Evolutionary conservation across 1,284 basidiomycete genomes (phyloP), one percentile per base, ranked within the genome.

Genomic region (Tremellales sp.): DNA sequence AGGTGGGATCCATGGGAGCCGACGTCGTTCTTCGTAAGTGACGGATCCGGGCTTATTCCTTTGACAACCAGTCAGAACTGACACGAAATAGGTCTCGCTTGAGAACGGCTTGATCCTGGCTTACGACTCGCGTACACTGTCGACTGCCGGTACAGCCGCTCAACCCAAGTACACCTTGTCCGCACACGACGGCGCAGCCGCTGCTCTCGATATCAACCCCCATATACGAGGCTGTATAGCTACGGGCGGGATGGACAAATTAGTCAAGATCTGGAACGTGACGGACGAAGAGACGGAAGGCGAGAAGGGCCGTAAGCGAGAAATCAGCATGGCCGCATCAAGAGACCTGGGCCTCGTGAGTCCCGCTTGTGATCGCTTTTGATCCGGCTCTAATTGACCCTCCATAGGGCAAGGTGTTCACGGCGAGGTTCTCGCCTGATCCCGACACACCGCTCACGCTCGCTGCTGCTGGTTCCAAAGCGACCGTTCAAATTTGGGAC

Each of bases 1-100:
- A 77, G 85, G 54, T 98, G 96, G 96, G 92, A 98, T 76, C 94
- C 93, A 44, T 97, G 90, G 88, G 85, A 90, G 49, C 79, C 80
- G 3, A 82, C 86, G 53, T 80, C 81, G 3, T 97, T 97, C 78
- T 91, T 91, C 64, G 93, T 94, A 57, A 69, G 86, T 71, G n/a
- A n/a, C n/a, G n/a, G n/a, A n/a, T 33, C 42, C 36, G 51, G 21
- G 19, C 19, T 6, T n/a, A 21, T 5, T 4, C 6, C n/a, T 35
- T 29, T 6, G 21, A 21, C 33, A 2, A 39, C 35, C 19, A 7
- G 33, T 23, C 19, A 10, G 29, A n/a, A 27, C 43, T 52, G 37
- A 52, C 46, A 33, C 0, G n/a, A n/a, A n/a, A n/a, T 61, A 93
- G 86, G 87, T 92, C 15, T 89, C 91, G 2, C 79, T 96, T 23